phyloP scores from a whole-genome alignment of 495 filamentous ascomycete species.

The Parathielavia hyrcaniae region DNA sequence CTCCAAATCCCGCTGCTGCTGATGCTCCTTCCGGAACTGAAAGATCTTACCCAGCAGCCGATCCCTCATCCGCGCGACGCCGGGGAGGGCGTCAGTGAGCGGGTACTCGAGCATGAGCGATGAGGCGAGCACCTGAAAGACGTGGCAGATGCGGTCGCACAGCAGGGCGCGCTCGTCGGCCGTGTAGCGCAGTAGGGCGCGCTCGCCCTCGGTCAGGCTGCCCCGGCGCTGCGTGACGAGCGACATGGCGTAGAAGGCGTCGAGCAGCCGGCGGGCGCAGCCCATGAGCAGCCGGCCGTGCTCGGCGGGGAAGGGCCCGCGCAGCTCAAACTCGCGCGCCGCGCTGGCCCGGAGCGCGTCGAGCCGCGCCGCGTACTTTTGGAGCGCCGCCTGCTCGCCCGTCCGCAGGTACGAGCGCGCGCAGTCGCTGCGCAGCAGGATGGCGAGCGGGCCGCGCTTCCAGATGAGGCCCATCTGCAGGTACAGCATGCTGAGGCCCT shows the following conservation, averaged over 20 bases:
- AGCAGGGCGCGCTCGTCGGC: conserved; percentile 70
- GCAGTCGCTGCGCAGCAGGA: conserved; percentile 51
- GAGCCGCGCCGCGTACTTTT: conserved; percentile 55
- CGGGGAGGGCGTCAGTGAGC: conserved; percentile 78
- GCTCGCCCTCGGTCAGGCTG: conserved; percentile 70
- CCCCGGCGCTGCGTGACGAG: conserved; percentile 79
- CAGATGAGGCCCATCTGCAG: conserved; percentile 92
- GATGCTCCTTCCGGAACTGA: conserved; percentile 67
- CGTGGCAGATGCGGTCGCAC: conserved; percentile 80
- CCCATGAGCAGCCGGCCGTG: conserved; percentile 65
- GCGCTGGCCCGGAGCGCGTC: conserved; percentile 70
- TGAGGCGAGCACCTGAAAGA: conserved; percentile 87
- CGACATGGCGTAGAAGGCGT: conserved; percentile 93
- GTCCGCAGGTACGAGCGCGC: conserved; percentile 69
- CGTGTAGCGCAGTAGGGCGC: conserved; percentile 70
- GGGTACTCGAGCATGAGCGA: conserved; percentile 92
- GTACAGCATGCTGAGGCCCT: conserved; percentile 79
- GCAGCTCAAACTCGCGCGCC: conserved; percentile 72
- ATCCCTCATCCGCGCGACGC: conserved; percentile 71
- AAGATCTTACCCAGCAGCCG: conserved; percentile 84
- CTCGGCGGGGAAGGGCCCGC: conserved; percentile 70
- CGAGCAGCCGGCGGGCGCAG: conserved; percentile 74
- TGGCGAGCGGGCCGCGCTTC: conserved; percentile 86
- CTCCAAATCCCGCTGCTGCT: conserved; percentile 46
- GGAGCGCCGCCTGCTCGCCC: conserved; percentile 66